A percentile compares a stretch with the other conserved stretches of the same genome.
phyloP scores from a whole-genome alignment of 306 rosid species.

The Vigna unguiculata region DNA sequence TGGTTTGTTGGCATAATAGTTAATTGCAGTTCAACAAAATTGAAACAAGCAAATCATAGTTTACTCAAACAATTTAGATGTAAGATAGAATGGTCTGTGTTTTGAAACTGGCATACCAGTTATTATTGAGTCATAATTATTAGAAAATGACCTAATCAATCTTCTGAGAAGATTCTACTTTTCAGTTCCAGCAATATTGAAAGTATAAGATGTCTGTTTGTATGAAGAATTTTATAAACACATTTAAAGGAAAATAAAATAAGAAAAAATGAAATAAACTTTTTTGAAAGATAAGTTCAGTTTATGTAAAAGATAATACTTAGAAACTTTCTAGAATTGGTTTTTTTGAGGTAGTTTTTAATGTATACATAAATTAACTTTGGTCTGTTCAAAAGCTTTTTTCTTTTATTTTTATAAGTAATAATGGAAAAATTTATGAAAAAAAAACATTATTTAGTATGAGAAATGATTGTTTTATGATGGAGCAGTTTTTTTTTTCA shows the following conservation, averaged over 20 bases:
- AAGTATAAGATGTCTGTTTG: neutral
- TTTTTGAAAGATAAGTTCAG: too few species aligned
- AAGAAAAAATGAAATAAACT: too few species aligned
- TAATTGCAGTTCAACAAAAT: neutral
- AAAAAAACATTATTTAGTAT: neutral
- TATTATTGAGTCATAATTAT: neutral
- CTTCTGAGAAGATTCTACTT: conserved; percentile 1
- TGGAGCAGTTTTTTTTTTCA: neutral
- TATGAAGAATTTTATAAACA: too few species aligned
- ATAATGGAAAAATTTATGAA: too few species aligned
- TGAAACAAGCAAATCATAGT: neutral
- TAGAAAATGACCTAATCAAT: neutral
- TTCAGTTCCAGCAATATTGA: neutral
- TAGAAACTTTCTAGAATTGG: too few species aligned
- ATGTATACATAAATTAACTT: too few species aligned
- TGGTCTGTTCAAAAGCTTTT: too few species aligned
- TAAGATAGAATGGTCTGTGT: neutral
- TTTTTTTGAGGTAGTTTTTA: too few species aligned
- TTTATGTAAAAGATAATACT: neutral
- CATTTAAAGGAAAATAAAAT: too few species aligned
- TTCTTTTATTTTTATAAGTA: too few species aligned
- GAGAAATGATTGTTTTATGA: neutral
- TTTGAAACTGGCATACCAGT: neutral
- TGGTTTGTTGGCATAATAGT: neutral
- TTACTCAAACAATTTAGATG: neutral